Conservation (phyloP, 768 basidiomycete genomes). For the Pulveroboletus sp. region DNA sequence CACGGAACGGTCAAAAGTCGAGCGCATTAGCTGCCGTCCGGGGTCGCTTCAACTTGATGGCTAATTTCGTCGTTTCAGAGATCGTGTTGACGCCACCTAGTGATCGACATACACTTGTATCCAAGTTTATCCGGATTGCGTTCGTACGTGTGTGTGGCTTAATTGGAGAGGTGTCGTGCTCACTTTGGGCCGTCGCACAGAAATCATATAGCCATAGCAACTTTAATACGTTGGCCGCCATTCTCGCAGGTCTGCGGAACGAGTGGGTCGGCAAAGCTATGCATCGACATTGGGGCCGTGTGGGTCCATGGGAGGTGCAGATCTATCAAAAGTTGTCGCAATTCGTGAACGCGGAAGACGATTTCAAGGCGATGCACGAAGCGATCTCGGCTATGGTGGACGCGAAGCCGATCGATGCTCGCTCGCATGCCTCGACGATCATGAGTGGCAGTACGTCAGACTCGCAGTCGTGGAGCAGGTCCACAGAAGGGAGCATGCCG, state of each 20-base stretch:
- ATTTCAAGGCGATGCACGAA: conserved; percentile 72
- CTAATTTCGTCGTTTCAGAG: conserved; percentile 77
- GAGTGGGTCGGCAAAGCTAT: conserved; percentile 67
- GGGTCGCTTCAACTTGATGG: conserved; percentile 80
- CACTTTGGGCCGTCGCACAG: conserved; percentile 34
- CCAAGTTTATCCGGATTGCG: conserved; percentile 82
- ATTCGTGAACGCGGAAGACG: conserved; percentile 57
- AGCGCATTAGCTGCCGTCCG: conserved; percentile 70
- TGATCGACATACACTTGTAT: conserved; percentile 60
- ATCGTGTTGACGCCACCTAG: conserved; percentile 67
- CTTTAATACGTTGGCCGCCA: conserved; percentile 73
- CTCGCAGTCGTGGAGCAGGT: conserved; percentile 34
- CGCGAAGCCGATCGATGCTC: conserved; percentile 53
- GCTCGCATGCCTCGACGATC: conserved; percentile 51
- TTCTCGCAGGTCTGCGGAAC: conserved; percentile 70
- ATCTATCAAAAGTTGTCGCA: conserved; percentile 67
- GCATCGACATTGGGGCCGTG: conserved; percentile 58
- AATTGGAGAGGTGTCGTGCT: background rate
- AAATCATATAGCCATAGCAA: conserved; percentile 77
- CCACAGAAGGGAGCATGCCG: conserved; percentile 40
- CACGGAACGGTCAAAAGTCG: conserved; percentile 53
- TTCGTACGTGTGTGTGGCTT: conserved; percentile 49
- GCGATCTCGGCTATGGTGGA: conserved; percentile 62
- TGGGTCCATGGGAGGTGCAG: conserved; percentile 66
- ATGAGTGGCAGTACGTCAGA: conserved; percentile 44